phyloP scores from a whole-genome alignment of 306 rosid genomes.

The Vigna hirtella region DNA sequence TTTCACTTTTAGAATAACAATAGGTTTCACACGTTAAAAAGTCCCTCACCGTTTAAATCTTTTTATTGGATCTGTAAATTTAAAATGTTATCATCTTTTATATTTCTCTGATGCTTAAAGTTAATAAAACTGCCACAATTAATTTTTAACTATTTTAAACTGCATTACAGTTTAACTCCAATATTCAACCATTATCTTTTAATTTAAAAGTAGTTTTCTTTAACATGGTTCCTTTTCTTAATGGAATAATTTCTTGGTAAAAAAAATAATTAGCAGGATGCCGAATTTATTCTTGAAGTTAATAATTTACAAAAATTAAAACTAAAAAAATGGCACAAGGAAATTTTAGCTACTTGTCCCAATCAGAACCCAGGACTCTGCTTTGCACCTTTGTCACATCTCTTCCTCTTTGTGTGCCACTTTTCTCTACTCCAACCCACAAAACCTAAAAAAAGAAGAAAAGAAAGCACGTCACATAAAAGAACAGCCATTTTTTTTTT shows the following conservation, averaged over 20 bases:
- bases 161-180: no score
- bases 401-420: conserved; percentile 15
- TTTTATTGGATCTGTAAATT: no score
- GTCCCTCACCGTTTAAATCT: no score
- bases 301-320: conserved; percentile 23
- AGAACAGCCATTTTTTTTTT: not conserved
- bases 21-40: not conserved
- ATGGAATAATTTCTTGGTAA: not conserved
- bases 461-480: not conserved
- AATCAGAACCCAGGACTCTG: not conserved
- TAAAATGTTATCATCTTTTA: no score
- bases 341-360: not conserved
- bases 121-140: no score
- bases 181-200: no score
- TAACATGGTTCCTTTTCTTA: not conserved
- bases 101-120: no score
- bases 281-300: conserved; percentile 48
- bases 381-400: conserved; percentile 22
- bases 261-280: not conserved
- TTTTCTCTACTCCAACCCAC: not conserved
- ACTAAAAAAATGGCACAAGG: not conserved
- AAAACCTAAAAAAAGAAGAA: not conserved
- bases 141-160: no score
- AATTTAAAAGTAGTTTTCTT: not conserved
- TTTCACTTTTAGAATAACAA: no score